phyloP scores from a whole-genome alignment of 495 filamentous ascomycete species.

The Xylaria cubensis region DNA sequence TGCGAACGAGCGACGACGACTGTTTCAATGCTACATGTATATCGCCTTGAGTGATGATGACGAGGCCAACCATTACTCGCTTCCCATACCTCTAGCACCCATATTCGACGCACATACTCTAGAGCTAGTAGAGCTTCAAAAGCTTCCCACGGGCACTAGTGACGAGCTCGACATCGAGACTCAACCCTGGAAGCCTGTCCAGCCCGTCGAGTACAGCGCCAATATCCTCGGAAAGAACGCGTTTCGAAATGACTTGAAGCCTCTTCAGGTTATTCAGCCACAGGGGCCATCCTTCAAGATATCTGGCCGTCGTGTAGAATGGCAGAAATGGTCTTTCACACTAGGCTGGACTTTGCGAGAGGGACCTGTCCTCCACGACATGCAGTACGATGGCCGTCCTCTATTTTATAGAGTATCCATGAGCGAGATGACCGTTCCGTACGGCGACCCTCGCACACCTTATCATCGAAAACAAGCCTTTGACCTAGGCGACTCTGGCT shows the following conservation, averaged over 20 bases:
- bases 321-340: slow-evolving; percentile 74
- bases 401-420: slow-evolving; percentile 73
- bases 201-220: slow-evolving; percentile 1
- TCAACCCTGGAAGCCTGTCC: not conserved
- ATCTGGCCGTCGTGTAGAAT: slow-evolving; percentile 66
- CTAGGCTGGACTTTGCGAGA: slow-evolving; percentile 71
- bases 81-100: slow-evolving; percentile 31
- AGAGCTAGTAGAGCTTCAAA: not conserved
- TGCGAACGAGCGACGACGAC: slow-evolving; percentile 17
- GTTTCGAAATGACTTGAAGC: not conserved
- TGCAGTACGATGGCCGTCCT: slow-evolving; percentile 71
- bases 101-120: slow-evolving; percentile 9
- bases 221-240: not conserved
- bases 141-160: not conserved
- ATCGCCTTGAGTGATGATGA: slow-evolving; percentile 26
- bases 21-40: slow-evolving; percentile 26
- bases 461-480: slow-evolving; percentile 74
- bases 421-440: slow-evolving; percentile 78
- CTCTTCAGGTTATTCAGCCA: not conserved
- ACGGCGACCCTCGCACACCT: slow-evolving; percentile 68
- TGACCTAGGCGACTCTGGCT: slow-evolving; percentile 72
- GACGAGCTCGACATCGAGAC: not conserved
- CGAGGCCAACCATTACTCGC: slow-evolving; percentile 38
- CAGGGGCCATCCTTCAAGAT: slow-evolving; percentile 49
- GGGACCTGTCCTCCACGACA: slow-evolving; percentile 67